Percentiles rank a stretch among this genome's conserved stretches.
phyloP scores from a whole-genome alignment of 1,284 basidiomycete genomes.

The Clitocybe nebularis region DNA sequence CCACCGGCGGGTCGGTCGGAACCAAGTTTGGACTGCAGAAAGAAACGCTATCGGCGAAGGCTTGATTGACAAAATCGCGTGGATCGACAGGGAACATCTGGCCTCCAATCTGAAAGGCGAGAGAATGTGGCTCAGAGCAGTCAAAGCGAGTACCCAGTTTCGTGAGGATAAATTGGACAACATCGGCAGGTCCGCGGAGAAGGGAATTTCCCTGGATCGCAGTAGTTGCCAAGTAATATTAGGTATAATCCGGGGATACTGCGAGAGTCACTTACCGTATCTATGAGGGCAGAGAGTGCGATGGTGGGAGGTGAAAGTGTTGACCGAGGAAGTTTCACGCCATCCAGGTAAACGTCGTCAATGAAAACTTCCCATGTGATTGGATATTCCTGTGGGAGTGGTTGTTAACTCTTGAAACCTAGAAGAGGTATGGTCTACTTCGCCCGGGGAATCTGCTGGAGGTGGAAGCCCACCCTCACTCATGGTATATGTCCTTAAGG shows the following conservation, averaged over 20 bases:
- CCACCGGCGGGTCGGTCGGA: slow-evolving; percentile 42
- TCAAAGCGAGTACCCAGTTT: slow-evolving; percentile 40
- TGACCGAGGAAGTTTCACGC: slow-evolving; percentile 42
- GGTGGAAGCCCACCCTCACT: slow-evolving; percentile 39
- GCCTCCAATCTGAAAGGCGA: slow-evolving; percentile 62
- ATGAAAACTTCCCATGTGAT: slow-evolving; percentile 57
- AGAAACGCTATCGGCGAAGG: slow-evolving; percentile 29
- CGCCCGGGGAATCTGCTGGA: slow-evolving; percentile 39
- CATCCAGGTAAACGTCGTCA: slow-evolving; percentile 57
- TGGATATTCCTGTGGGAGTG: slow-evolving; percentile 22
- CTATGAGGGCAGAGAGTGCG: slow-evolving; percentile 46
- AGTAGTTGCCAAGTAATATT: neutral
- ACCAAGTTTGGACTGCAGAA: slow-evolving; percentile 52
- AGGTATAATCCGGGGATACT: neutral
- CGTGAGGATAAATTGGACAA: slow-evolving; percentile 40
- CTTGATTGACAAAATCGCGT: slow-evolving; percentile 55
- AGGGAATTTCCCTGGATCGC: slow-evolving; percentile 47
- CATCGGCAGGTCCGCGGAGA: slow-evolving; percentile 52
- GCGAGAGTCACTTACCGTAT: slow-evolving; percentile 35
- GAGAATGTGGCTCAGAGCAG: slow-evolving; percentile 40
- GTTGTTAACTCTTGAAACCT: neutral
- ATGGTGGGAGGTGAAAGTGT: slow-evolving; percentile 30
- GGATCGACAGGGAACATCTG: slow-evolving; percentile 64
- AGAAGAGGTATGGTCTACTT: slow-evolving; percentile 28
- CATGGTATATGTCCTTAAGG: slow-evolving; percentile 40